Evolutionary conservation across 2,329 filamentous ascomycete species (phyloP).

Genomic region (Myriosclerotinia curreyana): DNA sequence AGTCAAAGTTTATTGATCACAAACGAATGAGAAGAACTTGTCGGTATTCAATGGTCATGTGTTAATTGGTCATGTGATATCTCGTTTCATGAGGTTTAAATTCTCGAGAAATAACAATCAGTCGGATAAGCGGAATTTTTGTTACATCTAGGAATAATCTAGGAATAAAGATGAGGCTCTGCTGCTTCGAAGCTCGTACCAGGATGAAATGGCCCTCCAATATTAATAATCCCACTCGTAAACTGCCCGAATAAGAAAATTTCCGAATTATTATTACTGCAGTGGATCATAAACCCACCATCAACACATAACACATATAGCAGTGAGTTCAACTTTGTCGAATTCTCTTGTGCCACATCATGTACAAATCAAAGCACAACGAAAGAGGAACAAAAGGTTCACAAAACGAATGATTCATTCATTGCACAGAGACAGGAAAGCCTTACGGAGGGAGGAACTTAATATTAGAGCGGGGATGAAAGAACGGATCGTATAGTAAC

Average conservation of each 20-base stretch:
- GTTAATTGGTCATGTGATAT: neutral
- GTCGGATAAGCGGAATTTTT: neutral
- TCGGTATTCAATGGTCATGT: neutral
- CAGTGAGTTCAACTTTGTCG: neutral
- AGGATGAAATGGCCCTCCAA: neutral
- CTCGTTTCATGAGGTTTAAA: no score
- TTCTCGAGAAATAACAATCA: neutral
- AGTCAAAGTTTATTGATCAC: neutral
- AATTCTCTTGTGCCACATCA: neutral
- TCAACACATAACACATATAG: neutral
- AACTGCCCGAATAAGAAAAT: neutral
- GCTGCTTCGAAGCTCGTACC: neutral
- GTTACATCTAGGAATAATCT: neutral
- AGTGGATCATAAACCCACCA: neutral
- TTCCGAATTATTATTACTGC: neutral
- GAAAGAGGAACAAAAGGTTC: no score
- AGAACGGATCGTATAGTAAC: conserved; percentile 7
- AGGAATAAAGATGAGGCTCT: no score
- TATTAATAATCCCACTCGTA: neutral
- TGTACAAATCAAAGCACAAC: neutral
- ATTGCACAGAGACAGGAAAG: neutral
- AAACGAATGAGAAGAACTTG: no score
- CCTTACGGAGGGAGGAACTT: neutral
- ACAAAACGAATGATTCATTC: neutral
- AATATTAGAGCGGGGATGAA: neutral